phyloP scores from a whole-genome alignment of 352 stramenopile genomes.

The Pilasporangium apinafurcum region DNA sequence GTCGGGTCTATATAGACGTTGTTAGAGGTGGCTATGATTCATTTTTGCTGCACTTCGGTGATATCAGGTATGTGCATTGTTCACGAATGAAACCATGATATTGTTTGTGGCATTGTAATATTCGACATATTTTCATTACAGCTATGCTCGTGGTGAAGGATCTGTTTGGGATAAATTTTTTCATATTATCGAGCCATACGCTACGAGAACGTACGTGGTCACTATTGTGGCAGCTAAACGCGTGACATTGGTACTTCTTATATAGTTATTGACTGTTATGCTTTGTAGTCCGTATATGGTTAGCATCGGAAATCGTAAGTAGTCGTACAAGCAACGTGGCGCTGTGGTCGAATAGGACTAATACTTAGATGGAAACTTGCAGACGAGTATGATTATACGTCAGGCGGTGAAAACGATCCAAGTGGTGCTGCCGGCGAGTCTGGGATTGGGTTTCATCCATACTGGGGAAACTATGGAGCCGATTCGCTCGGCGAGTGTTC shows the following conservation, averaged over 20 bases:
- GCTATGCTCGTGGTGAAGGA: constrained; percentile 56
- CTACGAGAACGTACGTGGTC: constrained; percentile 47
- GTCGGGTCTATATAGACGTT: constrained; percentile 51
- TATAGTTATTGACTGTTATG: not conserved
- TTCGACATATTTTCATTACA: constrained; percentile 8
- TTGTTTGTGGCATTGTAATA: not conserved
- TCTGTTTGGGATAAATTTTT: constrained; percentile 75
- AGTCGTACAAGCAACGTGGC: not conserved
- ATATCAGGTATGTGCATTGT: constrained; percentile 62
- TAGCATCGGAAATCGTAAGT: constrained; percentile 70
- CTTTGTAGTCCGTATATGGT: constrained; percentile 62
- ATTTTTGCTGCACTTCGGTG: constrained; percentile 72
- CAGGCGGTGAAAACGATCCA: constrained; percentile 43
- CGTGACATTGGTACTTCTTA: not conserved
- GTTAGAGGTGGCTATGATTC: constrained; percentile 42
- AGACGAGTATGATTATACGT: constrained; percentile 72
- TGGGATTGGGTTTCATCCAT: constrained; percentile 46
- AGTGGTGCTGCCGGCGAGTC: constrained; percentile 34
- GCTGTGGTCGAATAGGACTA: not conserved
- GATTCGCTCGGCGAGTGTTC: constrained; percentile 63
- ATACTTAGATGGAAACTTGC: constrained; percentile 1
- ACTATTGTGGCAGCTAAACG: too few species aligned
- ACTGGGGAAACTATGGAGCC: constrained; percentile 58
- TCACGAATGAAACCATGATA: not conserved
- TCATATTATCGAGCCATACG: constrained; percentile 58